Base-by-base conservation (phyloP, 2,329 filamentous ascomycete genomes). In the Kalmusia sp. region DNA sequence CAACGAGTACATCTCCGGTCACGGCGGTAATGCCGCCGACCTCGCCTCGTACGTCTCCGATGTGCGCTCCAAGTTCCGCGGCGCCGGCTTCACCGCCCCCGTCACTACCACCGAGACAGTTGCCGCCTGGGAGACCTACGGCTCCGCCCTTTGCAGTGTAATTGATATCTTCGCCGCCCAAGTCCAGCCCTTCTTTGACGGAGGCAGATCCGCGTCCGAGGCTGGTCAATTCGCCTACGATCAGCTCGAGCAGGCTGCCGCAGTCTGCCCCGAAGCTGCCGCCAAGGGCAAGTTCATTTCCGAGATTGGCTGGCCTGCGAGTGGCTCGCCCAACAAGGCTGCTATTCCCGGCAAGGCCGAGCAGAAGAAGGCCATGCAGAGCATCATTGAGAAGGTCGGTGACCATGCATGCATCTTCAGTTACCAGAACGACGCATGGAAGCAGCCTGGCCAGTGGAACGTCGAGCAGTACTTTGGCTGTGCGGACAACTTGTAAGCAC, bases 151-250 rank as follows among this genome's bases (percentile, higher is more conserved):
- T 58, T 97, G 93, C 84, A 66, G 69, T 30, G 84, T 82, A 66
- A 82, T 97, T 54, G 92, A 96, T 71, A 80, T 96, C 57, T 84
- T 91, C 31, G 90, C 88, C 76, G 87, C 86, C 77, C 96, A 97
- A 84, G 87, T 96, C 69, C 93, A 98, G 81, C 87, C 93, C 64
- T 97, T 90, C 89, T 98, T 97, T 89, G 96, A 96, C 82, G 72
- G 85, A 39, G 79, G 83, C 53, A 83, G 88, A 60, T 70, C 77
- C 21, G 84, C 92, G 55, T 68, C 77, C 3, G 69, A 83, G 45
- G 92, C 93, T 50, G 93, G 93, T 72, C 73, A 79, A 47, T 97
- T 97, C 75, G 90, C 93, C 65, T 78, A 82, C 61, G 71, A 81
- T 65, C 87, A 96, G 83, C 84, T 96, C 61, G 79, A 85, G 40